Evolutionary conservation across 2,329 filamentous ascomycete species (phyloP).

Genomic region (Fusarium subtropicale): DNA sequence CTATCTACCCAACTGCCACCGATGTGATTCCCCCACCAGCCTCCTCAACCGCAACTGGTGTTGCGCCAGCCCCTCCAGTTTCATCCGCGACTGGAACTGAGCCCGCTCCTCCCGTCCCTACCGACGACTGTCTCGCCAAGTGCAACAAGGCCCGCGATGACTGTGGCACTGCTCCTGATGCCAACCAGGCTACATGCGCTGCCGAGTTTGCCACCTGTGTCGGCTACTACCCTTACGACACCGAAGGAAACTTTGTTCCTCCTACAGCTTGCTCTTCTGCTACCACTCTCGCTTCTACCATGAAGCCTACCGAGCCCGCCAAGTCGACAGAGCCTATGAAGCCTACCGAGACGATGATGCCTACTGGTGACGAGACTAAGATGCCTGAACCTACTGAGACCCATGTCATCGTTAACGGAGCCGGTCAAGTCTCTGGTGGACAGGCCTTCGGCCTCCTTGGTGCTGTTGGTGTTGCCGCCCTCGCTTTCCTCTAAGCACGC

Average conservation of each 20-base stretch:
- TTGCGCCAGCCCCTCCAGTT: not conserved
- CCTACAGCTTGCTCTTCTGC: constrained; percentile 17
- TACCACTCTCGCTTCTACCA: not conserved
- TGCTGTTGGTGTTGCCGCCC: constrained; percentile 10
- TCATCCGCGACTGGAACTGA: not conserved
- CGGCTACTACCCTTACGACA: constrained; percentile 5
- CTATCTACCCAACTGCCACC: constrained; percentile 14
- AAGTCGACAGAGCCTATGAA: not conserved
- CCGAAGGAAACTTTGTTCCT: not conserved
- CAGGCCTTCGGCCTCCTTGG: not conserved
- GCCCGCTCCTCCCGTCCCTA: not conserved
- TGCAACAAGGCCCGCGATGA: constrained; percentile 2
- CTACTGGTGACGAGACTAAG: not conserved
- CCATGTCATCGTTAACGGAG: constrained; percentile 16
- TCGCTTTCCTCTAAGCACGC: constrained; percentile 8
- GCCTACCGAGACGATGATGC: not conserved
- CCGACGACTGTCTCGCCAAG: constrained; percentile 11
- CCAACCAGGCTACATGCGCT: constrained; percentile 16
- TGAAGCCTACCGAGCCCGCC: constrained; percentile 12
- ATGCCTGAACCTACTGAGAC: constrained; percentile 9
- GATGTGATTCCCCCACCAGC: not conserved
- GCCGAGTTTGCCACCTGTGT: constrained; percentile 1
- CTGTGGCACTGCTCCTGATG: not conserved
- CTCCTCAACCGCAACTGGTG: not conserved
- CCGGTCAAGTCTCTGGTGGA: not conserved